Percentiles rank a stretch among this genome's conserved stretches.
Evolutionary conservation across 768 basidiomycete genomes (phyloP).

Genomic region (Trametopsis cervina): DNA sequence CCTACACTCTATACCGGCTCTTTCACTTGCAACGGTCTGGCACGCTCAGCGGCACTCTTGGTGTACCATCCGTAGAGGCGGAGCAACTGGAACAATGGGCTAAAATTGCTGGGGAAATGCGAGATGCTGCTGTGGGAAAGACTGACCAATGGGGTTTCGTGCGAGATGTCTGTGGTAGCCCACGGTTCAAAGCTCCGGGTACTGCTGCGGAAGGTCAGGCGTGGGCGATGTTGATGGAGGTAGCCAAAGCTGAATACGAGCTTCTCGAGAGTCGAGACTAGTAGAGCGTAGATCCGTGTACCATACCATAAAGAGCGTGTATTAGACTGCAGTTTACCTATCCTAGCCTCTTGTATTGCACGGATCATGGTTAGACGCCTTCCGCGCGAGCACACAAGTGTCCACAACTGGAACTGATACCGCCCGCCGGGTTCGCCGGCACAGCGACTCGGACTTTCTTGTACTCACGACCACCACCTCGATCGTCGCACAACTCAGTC

Average conservation of each 20-base stretch:
- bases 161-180: constrained; percentile 20
- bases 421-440: too few relatives aligned
- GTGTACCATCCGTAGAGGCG: constrained; percentile 1
- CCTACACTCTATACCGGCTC: constrained; percentile 19
- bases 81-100: constrained; percentile 10
- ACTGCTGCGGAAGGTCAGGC: constrained; percentile 21
- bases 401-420: too few relatives aligned
- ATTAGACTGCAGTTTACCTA: too few relatives aligned
- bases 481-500: not conserved
- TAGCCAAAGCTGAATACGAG: constrained; percentile 7
- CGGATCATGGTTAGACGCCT: too few relatives aligned
- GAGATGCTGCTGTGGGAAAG: constrained; percentile 12
- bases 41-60: not conserved
- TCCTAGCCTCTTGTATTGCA: too few relatives aligned
- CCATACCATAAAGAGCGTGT: too few relatives aligned
- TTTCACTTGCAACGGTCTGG: constrained; percentile 6
- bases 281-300: too few relatives aligned
- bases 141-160: constrained; percentile 20
- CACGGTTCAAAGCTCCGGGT: constrained; percentile 16
- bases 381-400: too few relatives aligned
- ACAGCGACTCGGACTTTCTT: too few relatives aligned
- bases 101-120: constrained; percentile 8
- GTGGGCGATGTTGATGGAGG: constrained; percentile 15
- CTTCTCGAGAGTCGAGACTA: not conserved
- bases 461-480: not conserved